Base-by-base conservation (phyloP, 805 yeast genomes). In the Cyberlindnera japonica region DNA sequence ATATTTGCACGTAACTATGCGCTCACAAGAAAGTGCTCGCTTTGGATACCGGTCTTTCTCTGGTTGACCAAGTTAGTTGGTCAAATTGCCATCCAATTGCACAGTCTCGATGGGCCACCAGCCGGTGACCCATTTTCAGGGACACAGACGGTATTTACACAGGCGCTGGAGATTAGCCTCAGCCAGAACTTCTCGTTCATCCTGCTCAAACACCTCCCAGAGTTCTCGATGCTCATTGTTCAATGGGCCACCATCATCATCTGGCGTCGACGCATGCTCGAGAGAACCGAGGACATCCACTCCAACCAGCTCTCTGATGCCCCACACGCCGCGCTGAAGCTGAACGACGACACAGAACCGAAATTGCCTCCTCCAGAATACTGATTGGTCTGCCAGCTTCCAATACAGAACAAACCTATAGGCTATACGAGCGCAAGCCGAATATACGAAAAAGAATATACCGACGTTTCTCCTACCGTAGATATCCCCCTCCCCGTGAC, bases 201-300 rank as follows among this genome's bases (percentile, higher is more conserved):
- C n/a, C 20, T 46, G 13, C 30, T 46, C 17, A 46, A 40, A 30
- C 43, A 43, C 21, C 31, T 43, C 16, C 19, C 43, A 14, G 47
- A 40, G 4, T 46, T 46, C 38, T 43, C 50, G 9, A 38, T 43
- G 36, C 20, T 46, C 15, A 15, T 33, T 13, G 38, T 46, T 3
- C 43, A 37, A n/a, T 46, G 47, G 47, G 39, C 47, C 3, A 28
- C 43, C 24, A 37, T 43, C 17, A 10, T 23, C 15, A 40, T 43
- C 12, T 46, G 50, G 50, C 38, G 22, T 26, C 50, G 45, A 6
- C 37, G 35, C 12, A 24, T 40, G 43, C 37, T 46, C 18, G 45
- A 43, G 40, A 37, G 45, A 38, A 35, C 47, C 5, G 47, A 43
- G 30, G 38, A 40, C 31, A 36, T 46, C 28, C 42, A 46, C 29